Base-by-base conservation (phyloP, 106 monocot genomes). In the Hemerocallis citrina region DNA sequence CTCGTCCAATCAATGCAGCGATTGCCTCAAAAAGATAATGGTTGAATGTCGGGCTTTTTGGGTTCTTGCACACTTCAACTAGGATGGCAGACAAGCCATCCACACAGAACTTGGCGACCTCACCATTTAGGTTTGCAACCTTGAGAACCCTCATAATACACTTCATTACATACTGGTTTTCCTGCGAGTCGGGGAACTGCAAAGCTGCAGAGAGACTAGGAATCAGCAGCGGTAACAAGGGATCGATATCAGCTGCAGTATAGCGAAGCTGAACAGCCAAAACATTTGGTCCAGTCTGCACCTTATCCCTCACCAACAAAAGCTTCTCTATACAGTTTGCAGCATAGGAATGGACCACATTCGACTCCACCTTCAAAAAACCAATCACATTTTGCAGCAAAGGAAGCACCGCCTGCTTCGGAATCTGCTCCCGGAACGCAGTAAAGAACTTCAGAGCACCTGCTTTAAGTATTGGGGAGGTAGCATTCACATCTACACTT, bases 281-380 rank as follows among this genome's bases (percentile, higher is more conserved):
- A 6, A 19, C 56, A 64, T 58, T 78, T 13, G 61, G 19, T 3
- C 77, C 80, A n/a, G 70, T 20, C 20, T 64, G 66, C n/a, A 67
- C 69, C 30, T 38, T 76, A 44, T 98, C 98, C 63, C 78, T 92
- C 49, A 92, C 74, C 34, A 88, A 48, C 46, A 98, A 59, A 59
- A 98, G 68, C 79, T 92, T 98, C 65, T 98, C 98, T 15, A 98
- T 80, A 47, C 91, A 98, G 32, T 83, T 92, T 46, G 98, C 98
- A 34, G 98, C 87, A 80, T 98, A 98, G 0, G 96, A 98, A 55
- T 98, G 96, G 23, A 98, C 96, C 25, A 98, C 96, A 75, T 98
- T 98, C 0, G 91, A 88, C 25, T 85, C 87, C 5, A 84, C 74
- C 9, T 42, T 64, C 39, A 98, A 55, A 63, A 91, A 88, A 43